phyloP scores from a whole-genome alignment of 1,284 basidiomycete species.

The Boletus nobilissimus region DNA sequence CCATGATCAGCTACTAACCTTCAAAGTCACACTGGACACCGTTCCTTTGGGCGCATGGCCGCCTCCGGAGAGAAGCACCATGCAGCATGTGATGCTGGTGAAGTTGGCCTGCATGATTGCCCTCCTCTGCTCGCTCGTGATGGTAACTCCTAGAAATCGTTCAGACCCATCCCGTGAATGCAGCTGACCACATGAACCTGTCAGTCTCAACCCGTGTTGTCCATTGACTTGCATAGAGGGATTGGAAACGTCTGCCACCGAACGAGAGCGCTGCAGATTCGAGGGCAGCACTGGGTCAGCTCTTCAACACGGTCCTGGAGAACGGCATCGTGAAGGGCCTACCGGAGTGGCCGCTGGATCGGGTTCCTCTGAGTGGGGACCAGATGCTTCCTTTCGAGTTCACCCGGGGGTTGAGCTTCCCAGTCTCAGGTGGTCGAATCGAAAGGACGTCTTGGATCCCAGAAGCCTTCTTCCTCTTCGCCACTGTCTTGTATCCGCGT shows the following conservation, averaged over 20 bases:
- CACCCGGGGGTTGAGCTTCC: slow-evolving; percentile 52
- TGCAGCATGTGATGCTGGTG: neutral
- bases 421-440: slow-evolving; percentile 83
- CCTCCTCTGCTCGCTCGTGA: slow-evolving; percentile 24
- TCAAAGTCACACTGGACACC: neutral
- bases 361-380: slow-evolving; percentile 70
- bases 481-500: slow-evolving; percentile 57
- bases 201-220: slow-evolving; percentile 40
- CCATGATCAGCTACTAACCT: too few relatives aligned
- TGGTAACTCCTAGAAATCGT: slow-evolving; percentile 14
- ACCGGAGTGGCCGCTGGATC: slow-evolving; percentile 79
- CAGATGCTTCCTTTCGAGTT: slow-evolving; percentile 73
- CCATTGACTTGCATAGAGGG: slow-evolving; percentile 48
- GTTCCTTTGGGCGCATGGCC: slow-evolving; percentile 17
- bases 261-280: slow-evolving; percentile 73
- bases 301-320: neutral
- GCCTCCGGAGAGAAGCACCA: neutral
- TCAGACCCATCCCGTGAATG: slow-evolving; percentile 41
- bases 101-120: slow-evolving; percentile 21
- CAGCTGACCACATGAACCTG: slow-evolving; percentile 66
- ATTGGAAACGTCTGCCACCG: slow-evolving; percentile 83
- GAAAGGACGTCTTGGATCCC: slow-evolving; percentile 86
- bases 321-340: slow-evolving; percentile 30
- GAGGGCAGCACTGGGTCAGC: slow-evolving; percentile 65
- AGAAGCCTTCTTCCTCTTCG: slow-evolving; percentile 69